Percentiles rank a stretch among this genome's conserved stretches.
These are phyloP conservation scores for Echeveria elegans DNA, from an alignment of 164 flowering plant species.

Conservation along the genomic window DNA sequence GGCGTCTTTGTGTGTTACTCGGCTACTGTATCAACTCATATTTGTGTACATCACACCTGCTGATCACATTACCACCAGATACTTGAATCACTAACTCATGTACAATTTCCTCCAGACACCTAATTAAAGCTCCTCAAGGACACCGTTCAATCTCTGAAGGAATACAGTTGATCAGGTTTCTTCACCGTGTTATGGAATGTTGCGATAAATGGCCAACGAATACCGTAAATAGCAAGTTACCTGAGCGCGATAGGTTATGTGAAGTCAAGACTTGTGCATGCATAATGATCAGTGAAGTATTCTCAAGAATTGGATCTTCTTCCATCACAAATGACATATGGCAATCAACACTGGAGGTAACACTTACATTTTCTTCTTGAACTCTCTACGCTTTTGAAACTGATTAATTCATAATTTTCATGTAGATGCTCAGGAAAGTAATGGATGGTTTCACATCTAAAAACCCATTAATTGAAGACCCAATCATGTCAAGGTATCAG, in stretches of 20 bases:
- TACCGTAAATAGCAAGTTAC: slow-evolving; percentile 17
- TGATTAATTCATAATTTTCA: neutral
- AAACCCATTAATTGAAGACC: slow-evolving; percentile 41
- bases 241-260: slow-evolving; percentile 31
- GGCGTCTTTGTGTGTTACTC: neutral
- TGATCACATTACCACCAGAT: neutral
- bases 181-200: slow-evolving; percentile 36
- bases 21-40: neutral
- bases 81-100: neutral
- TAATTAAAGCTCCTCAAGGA: slow-evolving; percentile 21
- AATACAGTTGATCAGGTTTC: slow-evolving; percentile 37
- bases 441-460: slow-evolving; percentile 62
- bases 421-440: slow-evolving; percentile 60
- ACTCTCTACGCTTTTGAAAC: neutral
- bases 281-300: slow-evolving; percentile 54
- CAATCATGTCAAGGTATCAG: slow-evolving; percentile 47
- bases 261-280: slow-evolving; percentile 48
- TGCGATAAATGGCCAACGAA: slow-evolving; percentile 27
- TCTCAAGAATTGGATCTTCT: slow-evolving; percentile 45
- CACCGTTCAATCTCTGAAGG: slow-evolving; percentile 29
- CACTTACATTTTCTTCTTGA: neutral
- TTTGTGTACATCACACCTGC: neutral
- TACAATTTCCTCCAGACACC: slow-evolving; percentile 19
- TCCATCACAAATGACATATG: slow-evolving; percentile 51
- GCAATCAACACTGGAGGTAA: slow-evolving; percentile 65